Conservation (phyloP, 495 filamentous ascomycete genomes). For the Gamarada debralockiae region DNA sequence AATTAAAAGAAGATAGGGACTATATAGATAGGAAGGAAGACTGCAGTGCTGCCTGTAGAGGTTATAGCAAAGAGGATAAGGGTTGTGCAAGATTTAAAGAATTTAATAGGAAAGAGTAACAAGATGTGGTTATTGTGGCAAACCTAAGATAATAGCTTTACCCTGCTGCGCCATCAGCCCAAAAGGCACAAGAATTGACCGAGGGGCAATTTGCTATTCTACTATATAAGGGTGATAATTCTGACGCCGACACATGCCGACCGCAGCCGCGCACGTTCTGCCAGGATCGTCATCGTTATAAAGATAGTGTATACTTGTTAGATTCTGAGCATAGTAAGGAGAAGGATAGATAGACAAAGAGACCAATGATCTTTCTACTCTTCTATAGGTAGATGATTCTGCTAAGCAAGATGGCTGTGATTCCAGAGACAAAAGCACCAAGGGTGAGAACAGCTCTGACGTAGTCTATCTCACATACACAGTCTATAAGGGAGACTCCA, state of each 20-base stretch:
- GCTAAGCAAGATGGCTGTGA: conserved; percentile 50
- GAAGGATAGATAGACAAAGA: conserved; percentile 46
- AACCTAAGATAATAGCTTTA: no score
- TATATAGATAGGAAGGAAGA: conserved; percentile 36
- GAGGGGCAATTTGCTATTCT: no score
- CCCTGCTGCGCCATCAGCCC: no score
- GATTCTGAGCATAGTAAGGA: conserved; percentile 39
- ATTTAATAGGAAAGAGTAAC: conserved; percentile 50
- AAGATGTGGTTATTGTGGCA: conserved; percentile 37
- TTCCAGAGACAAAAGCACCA: conserved; percentile 35
- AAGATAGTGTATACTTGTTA: conserved; percentile 47
- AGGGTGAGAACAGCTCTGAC: conserved; percentile 40
- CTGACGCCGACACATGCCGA: no score
- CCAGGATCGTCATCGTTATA: no score
- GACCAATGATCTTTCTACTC: conserved; percentile 43
- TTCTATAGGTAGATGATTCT: conserved; percentile 49
- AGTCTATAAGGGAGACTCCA: conserved; percentile 29
- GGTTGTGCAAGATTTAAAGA: conserved; percentile 35
- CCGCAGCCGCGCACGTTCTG: no score
- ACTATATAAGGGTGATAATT: no score
- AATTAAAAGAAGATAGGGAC: conserved; percentile 58
- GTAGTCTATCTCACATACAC: conserved; percentile 40
- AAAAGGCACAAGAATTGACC: no score
- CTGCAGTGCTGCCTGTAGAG: conserved; percentile 24
- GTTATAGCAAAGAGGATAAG: conserved; percentile 38